Percentiles rank a stretch among this genome's conserved stretches.
Evolutionary conservation across 2,329 filamentous ascomycete species (phyloP).

Genomic region (Microdochium bolleyi): DNA sequence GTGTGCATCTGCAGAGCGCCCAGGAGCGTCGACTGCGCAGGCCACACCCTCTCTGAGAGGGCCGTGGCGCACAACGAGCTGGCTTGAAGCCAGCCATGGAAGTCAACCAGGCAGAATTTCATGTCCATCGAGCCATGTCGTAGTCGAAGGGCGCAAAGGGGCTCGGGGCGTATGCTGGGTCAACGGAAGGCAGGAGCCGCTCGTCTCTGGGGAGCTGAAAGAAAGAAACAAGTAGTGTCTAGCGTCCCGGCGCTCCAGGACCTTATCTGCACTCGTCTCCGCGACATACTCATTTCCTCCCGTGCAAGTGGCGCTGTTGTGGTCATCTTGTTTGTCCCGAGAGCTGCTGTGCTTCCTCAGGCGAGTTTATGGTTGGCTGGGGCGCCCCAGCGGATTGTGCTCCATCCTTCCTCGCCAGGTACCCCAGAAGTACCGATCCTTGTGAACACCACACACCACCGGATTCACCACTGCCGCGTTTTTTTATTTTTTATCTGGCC

Average conservation of each 20-base stretch:
- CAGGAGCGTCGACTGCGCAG: background rate
- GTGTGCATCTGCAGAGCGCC: too few relatives aligned
- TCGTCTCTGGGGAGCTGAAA: too few relatives aligned
- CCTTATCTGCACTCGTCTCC: background rate
- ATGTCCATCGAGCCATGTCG: too few relatives aligned
- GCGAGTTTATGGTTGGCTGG: background rate
- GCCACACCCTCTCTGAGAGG: too few relatives aligned
- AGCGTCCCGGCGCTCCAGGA: background rate
- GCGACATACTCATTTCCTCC: background rate
- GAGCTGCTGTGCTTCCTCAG: background rate
- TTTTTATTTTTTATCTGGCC: too few relatives aligned
- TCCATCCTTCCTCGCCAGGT: background rate
- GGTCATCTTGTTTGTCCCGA: background rate
- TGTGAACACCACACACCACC: too few relatives aligned
- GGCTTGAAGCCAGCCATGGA: background rate
- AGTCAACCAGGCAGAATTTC: background rate
- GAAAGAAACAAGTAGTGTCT: too few relatives aligned
- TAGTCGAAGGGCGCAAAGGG: too few relatives aligned
- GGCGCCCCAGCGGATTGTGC: background rate
- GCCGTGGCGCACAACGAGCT: too few relatives aligned
- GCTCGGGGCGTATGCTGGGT: too few relatives aligned
- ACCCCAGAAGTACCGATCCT: background rate
- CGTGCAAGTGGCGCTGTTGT: background rate
- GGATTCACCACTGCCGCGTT: too few relatives aligned
- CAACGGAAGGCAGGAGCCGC: too few relatives aligned